A percentile compares a stretch with the other conserved stretches of the same genome.
Evolutionary conservation across 2,329 filamentous ascomycete species (phyloP).

Genomic region (Fusarium sp.): DNA sequence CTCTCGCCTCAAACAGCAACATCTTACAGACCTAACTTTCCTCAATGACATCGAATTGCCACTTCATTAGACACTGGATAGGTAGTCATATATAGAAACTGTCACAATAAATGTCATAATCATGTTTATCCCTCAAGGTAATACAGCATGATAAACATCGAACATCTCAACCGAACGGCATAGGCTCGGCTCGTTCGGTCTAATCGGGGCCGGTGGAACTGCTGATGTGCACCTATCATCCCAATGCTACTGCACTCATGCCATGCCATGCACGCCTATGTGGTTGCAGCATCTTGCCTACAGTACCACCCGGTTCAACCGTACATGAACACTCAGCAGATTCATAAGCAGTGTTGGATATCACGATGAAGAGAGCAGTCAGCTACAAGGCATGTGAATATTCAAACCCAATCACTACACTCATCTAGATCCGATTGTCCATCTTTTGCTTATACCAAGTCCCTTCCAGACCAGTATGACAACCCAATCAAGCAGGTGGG

Average conservation of each 20-base stretch:
- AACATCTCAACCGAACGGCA: constrained; percentile 4
- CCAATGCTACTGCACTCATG: constrained; percentile 29
- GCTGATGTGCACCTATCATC: constrained; percentile 26
- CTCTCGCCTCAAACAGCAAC: neutral
- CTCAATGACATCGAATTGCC: neutral
- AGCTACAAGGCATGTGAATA: neutral
- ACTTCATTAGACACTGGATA: neutral
- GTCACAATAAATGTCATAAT: neutral
- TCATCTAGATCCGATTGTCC: neutral
- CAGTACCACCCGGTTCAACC: constrained; percentile 8
- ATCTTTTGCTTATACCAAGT: neutral
- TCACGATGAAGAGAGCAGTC: neutral
- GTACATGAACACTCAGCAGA: neutral
- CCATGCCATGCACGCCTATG: constrained; percentile 20
- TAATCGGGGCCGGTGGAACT: constrained; percentile 12
- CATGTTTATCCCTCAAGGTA: constrained; percentile 11
- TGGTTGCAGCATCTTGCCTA: constrained; percentile 1
- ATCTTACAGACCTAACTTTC: neutral
- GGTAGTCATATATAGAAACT: neutral
- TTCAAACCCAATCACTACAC: neutral
- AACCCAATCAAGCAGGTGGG: constrained; percentile 33
- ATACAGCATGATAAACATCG: constrained; percentile 1
- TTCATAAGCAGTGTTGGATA: neutral
- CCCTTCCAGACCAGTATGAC: constrained; percentile 16
- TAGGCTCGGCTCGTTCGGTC: constrained; percentile 23